Base-by-base conservation (phyloP, 345 rosid genomes). In the Lumnitzera racemosa region DNA sequence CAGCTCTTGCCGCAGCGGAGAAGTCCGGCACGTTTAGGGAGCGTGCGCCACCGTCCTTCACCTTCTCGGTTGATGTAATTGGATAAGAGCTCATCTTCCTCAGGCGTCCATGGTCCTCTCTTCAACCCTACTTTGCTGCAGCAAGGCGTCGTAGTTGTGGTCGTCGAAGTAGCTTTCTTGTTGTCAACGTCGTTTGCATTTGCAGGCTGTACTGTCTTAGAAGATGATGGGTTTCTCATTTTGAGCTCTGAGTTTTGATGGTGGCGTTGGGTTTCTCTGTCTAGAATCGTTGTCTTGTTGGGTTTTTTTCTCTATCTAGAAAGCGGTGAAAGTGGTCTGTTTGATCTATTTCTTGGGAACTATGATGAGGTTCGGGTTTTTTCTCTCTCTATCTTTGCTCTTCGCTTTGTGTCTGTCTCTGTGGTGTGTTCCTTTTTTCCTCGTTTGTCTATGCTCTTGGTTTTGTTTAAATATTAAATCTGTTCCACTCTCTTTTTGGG, bases 1-100 rank as follows among this genome's bases (percentile, higher is more conserved):
- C 86, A 84, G 72, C 89, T 84, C 77, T 84, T 84, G 36, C 89
- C 89, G 53, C 89, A 84, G 29, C 89, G 76, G 56, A 77, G 79
- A 16, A 84, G 78, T 13, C 84, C 86, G 0, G 86, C 86, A 5
- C 79, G 56, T 54, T 79, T 84, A 4, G 89, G 89, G 15, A 84
- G 76, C 1, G 84, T 81, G 17, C 86, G 73, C 89, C 89, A 84
- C 20, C 76, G 74, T 0, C 86, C 89, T 48, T 71, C 80, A 0
- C 89, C 89, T 69, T 83, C 85, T 55, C 60, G 71, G 20, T 70
- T 78, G 74, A 83, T 66, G 72, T 76, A 83, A 72, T 15, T 63
- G 47, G 85, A 41, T 11, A 83, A 59, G 17, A 83, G 74, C 70
- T 74, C 77, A 61, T 83, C 85, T 50, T 83, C 89, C 58, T 83